Evolutionary conservation across 2,329 filamentous ascomycete species (phyloP), one percentile per base, ranked within the genome.

Genomic region (Esteya vermicola): DNA sequence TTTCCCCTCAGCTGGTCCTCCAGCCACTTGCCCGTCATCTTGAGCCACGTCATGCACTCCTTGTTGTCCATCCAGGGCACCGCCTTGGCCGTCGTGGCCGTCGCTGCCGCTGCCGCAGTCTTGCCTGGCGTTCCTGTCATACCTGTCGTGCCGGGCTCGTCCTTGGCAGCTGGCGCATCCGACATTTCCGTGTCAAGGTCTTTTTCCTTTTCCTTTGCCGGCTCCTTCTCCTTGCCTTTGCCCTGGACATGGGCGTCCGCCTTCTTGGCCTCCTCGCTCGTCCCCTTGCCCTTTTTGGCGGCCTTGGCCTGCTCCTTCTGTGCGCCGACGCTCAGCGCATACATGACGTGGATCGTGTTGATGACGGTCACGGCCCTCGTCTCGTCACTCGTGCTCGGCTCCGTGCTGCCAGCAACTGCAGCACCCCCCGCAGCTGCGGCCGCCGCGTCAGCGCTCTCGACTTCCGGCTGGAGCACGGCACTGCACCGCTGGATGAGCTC

Each of bases 271-370:
- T 18, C 34, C 23, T 26, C 16, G 13, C 6, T 21, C 33, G 10
- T n/a, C 12, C 21, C 31, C 10, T 21, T 33, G 16, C 31, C 31
- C 18, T 33, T 21, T 19, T 33, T n/a, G 31, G 12, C 26, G 26
- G 10, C 28, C 28, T 8, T 31, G 26, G 10, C 28, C 28, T 8
- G n/a, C 28, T 31, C 9, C 14, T 16, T 33, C 8, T 33, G 9
- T 33, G 9, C 31, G 21, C 75, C 72, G 59, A 91, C 73, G 84
- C 85, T 93, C 32, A 96, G 70, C 0, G 89, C 82, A 51, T 89
- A 75, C 18, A 91, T 76, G 26, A 91, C 69, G 52, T 93, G 85
- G 45, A 98, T 82, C 1, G 82, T 80, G 57, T 95, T 96, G 54
- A 96, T 78, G 39, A 85, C 72, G 23, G 83, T 80, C 31, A 72